A percentile compares a stretch with the other conserved stretches of the same genome.
Conservation (phyloP, 1,139 yeast species). For the Chernovozyma sophiae-reginae region DNA sequence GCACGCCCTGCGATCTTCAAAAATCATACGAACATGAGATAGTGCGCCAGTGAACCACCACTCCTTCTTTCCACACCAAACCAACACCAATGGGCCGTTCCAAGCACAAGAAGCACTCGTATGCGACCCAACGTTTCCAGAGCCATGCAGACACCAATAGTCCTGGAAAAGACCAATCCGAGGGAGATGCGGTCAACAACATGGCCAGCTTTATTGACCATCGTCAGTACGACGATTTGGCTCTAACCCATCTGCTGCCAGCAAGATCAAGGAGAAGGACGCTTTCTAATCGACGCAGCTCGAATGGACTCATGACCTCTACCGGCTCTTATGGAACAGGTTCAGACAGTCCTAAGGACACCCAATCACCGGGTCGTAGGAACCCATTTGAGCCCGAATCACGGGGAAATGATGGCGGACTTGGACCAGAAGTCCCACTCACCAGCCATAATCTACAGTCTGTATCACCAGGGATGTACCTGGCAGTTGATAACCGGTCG, state of each 20-base stretch:
- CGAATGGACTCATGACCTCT: neutral
- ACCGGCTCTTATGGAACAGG: neutral
- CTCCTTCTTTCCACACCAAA: no score
- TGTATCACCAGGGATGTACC: neutral
- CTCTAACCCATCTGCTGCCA: conserved; percentile 30
- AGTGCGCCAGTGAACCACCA: no score
- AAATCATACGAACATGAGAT: no score
- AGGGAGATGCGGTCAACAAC: neutral
- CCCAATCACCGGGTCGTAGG: neutral
- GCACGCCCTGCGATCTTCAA: no score
- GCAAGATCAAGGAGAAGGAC: conserved; percentile 28
- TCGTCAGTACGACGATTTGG: conserved; percentile 25
- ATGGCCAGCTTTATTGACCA: conserved; percentile 32
- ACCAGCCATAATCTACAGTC: conserved; percentile 4
- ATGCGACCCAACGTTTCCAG: neutral
- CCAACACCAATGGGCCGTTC: neutral
- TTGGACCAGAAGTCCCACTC: neutral
- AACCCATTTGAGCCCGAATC: no score
- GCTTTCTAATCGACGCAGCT: conserved; percentile 2
- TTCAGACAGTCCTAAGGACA: neutral
- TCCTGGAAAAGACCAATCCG: neutral
- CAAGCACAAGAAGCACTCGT: conserved; percentile 1
- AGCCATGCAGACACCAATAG: neutral
- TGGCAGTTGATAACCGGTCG: neutral
- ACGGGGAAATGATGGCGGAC: neutral